Percentiles rank a stretch among this genome's conserved stretches.
Conservation (phyloP, 495 filamentous ascomycete genomes). For the Talaromyces wortmannii region DNA sequence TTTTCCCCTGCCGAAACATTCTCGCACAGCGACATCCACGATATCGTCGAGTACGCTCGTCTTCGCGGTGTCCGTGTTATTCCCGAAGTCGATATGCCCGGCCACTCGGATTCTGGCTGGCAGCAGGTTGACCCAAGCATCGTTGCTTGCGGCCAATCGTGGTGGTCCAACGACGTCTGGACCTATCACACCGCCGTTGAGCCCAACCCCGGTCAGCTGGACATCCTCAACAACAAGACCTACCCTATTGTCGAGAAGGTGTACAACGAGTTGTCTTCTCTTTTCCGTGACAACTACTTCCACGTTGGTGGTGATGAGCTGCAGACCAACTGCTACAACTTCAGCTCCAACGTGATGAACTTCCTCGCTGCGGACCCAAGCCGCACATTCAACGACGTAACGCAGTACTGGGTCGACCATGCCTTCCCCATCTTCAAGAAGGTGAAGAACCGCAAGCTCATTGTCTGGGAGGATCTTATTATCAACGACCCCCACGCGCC, state of each 20-base stretch:
- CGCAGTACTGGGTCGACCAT: conserved; percentile 49
- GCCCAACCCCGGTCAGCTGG: conserved; percentile 50
- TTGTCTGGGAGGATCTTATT: conserved; percentile 53
- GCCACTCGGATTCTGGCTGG: conserved; percentile 45
- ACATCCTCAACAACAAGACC: conserved; percentile 47
- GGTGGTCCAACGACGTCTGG: conserved; percentile 52
- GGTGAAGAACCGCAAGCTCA: conserved; percentile 31
- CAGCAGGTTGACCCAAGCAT: conserved; percentile 45
- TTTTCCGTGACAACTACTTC: conserved; percentile 49
- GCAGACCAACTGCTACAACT: conserved; percentile 47
- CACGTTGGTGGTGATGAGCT: conserved; percentile 50
- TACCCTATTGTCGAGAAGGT: conserved; percentile 46
- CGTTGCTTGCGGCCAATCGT: conserved; percentile 43
- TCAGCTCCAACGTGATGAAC: conserved; percentile 33
- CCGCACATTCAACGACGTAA: conserved; percentile 44
- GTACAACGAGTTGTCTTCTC: conserved; percentile 42
- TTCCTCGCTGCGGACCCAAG: conserved; percentile 44
- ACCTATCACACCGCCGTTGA: conserved; percentile 46
- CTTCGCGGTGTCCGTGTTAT: conserved; percentile 42
- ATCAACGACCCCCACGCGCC: conserved; percentile 33
- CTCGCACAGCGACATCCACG: conserved; percentile 28
- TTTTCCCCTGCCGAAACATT: conserved; percentile 42
- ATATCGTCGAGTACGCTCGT: conserved; percentile 38
- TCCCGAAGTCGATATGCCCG: conserved; percentile 48
- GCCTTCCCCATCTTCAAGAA: conserved; percentile 45